These are phyloP conservation scores for Macadamia integrifolia DNA, from an alignment of 164 flowering plant species.

Conservation along the genomic window DNA sequence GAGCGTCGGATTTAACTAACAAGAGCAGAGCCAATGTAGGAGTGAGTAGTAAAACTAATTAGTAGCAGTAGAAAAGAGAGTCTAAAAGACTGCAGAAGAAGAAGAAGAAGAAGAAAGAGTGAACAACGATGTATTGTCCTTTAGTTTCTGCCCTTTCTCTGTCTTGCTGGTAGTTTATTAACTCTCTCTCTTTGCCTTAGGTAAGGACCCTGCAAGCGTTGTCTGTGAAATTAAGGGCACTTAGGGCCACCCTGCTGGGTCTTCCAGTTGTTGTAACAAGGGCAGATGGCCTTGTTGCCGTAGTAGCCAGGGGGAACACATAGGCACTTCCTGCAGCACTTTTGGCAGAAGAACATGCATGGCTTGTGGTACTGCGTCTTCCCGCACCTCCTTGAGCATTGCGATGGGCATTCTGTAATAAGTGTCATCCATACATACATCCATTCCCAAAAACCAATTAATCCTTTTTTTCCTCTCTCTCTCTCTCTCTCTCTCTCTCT, in stretches of 20 bases:
- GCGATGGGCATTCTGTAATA: conserved; percentile 25
- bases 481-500: background rate
- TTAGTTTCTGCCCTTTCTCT: no score
- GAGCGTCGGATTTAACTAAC: no score
- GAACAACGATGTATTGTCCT: no score
- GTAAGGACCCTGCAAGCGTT: no score
- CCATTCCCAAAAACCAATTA: background rate
- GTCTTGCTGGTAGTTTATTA: no score
- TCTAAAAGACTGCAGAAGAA: no score
- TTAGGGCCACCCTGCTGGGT: background rate
- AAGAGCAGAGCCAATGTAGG: no score
- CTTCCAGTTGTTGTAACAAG: conserved; percentile 25
- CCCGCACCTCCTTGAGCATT: conserved; percentile 33
- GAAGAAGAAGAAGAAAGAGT: no score
- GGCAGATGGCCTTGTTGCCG: conserved; percentile 34
- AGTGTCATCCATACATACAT: conserved; percentile 1
- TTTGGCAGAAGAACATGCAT: conserved; percentile 33
- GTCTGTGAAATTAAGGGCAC: background rate
- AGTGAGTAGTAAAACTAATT: no score
- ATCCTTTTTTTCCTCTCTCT: background rate
- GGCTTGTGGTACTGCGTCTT: conserved; percentile 29
- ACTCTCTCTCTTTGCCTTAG: no score
- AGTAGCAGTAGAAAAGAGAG: no score
- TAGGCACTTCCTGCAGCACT: conserved; percentile 33
- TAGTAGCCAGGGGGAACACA: conserved; percentile 34